Percentiles rank a stretch among this genome's conserved stretches.
Evolutionary conservation across 73 alveolate species (phyloP).

Genomic region (Symbiodinium pilosum): DNA sequence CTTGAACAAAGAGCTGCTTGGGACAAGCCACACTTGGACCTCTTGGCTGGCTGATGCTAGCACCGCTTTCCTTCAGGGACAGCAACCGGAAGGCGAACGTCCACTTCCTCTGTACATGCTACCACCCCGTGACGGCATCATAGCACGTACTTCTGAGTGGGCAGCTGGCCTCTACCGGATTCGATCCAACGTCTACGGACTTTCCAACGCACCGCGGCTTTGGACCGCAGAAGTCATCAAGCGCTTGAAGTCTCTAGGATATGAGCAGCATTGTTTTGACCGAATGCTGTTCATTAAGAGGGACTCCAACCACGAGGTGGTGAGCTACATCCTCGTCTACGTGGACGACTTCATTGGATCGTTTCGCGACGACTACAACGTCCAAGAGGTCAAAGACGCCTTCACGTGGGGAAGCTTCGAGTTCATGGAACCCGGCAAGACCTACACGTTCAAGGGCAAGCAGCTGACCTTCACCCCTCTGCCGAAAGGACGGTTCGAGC

Average conservation of each 20-base stretch:
- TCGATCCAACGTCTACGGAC: neutral
- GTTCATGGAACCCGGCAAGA: neutral
- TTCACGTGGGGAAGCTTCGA: neutral
- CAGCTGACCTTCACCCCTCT: slow-evolving; percentile 12
- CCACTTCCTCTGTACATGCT: neutral
- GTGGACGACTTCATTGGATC: slow-evolving; percentile 24
- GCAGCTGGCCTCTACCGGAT: neutral
- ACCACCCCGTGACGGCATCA: neutral
- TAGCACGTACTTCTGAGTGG: neutral
- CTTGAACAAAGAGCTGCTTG: neutral
- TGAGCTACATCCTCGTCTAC: neutral
- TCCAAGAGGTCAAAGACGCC: too few relatives aligned
- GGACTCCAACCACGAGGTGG: neutral
- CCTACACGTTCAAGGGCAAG: neutral
- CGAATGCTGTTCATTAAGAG: neutral
- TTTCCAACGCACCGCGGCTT: neutral
- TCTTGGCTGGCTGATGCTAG: slow-evolving; percentile 10
- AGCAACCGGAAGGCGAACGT: neutral
- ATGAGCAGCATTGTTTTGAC: neutral
- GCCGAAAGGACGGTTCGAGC: neutral
- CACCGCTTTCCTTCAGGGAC: neutral
- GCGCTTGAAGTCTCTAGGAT: neutral
- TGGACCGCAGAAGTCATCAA: neutral
- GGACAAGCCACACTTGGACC: neutral
- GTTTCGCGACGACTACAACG: neutral